These are phyloP conservation scores for Starmerella bombi DNA, from an alignment of 805 yeast species.

Conservation along the genomic window DNA sequence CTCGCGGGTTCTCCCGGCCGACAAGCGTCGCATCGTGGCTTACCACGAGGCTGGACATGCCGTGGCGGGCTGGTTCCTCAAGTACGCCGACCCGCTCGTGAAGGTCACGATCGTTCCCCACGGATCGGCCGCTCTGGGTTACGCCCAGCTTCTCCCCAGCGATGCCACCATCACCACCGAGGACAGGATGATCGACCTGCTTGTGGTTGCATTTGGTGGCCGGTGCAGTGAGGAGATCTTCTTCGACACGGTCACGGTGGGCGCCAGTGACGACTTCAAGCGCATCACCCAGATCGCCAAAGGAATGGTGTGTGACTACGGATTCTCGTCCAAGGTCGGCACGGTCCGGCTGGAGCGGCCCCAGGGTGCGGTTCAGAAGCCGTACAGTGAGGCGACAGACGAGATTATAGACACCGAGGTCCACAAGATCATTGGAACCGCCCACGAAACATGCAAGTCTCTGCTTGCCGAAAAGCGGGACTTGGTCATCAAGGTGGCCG, in stretches of 20 bases:
- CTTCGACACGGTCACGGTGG: conserved; percentile 76
- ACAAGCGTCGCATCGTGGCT: conserved; percentile 75
- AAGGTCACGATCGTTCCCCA: conserved; percentile 92
- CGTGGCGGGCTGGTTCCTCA: conserved; percentile 83
- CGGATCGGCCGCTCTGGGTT: conserved; percentile 92
- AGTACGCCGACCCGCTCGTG: conserved; percentile 77
- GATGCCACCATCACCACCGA: conserved; percentile 69
- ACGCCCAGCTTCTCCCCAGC: conserved; percentile 86
- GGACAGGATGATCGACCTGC: conserved; percentile 65
- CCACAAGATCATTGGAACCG: conserved; percentile 49
- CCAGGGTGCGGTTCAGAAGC: conserved; percentile 42
- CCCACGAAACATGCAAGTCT: conserved; percentile 45
- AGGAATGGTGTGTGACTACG: conserved; percentile 75
- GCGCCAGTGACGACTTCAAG: conserved; percentile 86
- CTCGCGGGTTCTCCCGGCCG: conserved; percentile 61
- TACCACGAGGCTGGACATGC: conserved; percentile 98
- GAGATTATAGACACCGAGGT: conserved; percentile 55
- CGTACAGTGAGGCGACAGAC: conserved; percentile 64
- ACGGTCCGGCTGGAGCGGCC: conserved; percentile 39
- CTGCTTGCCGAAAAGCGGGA: conserved; percentile 46
- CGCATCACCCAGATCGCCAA: conserved; percentile 81
- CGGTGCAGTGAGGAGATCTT: conserved; percentile 84
- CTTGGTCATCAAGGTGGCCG: conserved; percentile 58
- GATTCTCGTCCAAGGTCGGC: conserved; percentile 78
- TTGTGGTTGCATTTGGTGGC: conserved; percentile 93